These are phyloP conservation scores for Saturnispora sekii DNA, from an alignment of 805 yeast species.

Conservation along the genomic window DNA sequence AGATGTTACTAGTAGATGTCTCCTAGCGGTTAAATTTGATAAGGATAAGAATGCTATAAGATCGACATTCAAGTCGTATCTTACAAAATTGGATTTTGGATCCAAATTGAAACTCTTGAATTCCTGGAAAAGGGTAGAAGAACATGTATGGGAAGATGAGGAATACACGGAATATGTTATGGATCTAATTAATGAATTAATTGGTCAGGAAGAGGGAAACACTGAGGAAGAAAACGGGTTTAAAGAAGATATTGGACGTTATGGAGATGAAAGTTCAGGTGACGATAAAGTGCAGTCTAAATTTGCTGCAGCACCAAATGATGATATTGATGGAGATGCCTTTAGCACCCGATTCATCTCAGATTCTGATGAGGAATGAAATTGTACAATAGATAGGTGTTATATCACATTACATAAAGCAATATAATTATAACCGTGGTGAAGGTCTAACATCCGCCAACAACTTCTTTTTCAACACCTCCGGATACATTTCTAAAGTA, in stretches of 20 bases:
- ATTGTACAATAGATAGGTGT: not conserved
- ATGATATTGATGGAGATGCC: not conserved
- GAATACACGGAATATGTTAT: constrained; percentile 27
- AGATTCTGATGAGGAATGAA: not conserved
- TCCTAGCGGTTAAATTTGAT: constrained; percentile 2
- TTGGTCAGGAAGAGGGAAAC: not conserved
- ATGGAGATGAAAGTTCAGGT: not conserved
- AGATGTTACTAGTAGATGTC: constrained; percentile 2
- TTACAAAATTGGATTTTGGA: constrained; percentile 26
- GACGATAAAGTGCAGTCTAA: constrained; percentile 4
- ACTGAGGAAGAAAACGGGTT: constrained; percentile 1
- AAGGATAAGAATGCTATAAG: constrained; percentile 30
- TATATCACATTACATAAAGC: not conserved
- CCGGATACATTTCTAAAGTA: constrained; percentile 33
- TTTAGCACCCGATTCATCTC: constrained; percentile 7
- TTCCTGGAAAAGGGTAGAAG: constrained; percentile 28
- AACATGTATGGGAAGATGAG: constrained; percentile 29
- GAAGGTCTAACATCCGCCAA: constrained; percentile 9
- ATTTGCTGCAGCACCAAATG: constrained; percentile 9
- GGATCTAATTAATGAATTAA: constrained; percentile 6
- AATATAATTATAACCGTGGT: constrained; percentile 17
- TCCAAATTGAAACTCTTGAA: constrained; percentile 1
- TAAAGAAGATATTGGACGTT: not conserved
- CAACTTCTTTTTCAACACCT: constrained; percentile 26
- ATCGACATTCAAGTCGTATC: constrained; percentile 44